Evolutionary conservation across 441 rosid species (phyloP).

Genomic region (Flueggea neowawraea): DNA sequence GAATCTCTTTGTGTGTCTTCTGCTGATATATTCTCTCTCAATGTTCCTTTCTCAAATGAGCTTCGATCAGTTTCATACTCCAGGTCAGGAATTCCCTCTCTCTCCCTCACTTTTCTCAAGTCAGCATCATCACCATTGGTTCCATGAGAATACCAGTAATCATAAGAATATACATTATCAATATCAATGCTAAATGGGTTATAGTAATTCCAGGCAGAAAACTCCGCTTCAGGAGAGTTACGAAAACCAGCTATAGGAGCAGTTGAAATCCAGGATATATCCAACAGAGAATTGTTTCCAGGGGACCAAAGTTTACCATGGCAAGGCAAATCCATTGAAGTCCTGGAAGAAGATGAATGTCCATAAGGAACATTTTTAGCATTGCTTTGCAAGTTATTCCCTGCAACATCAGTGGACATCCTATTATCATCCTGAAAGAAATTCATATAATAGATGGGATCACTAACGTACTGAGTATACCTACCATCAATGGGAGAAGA

Average conservation of each 20-base stretch:
- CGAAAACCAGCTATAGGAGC: neutral
- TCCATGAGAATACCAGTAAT: neutral
- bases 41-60: neutral
- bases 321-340: neutral
- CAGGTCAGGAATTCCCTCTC: slow-evolving; percentile 39
- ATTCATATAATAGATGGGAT: neutral
- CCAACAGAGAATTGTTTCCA: too few species aligned
- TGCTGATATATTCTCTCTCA: neutral
- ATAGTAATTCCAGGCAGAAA: slow-evolving; percentile 10
- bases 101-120: slow-evolving; percentile 22
- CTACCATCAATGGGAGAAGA: neutral
- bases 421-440: neutral
- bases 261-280: too few species aligned
- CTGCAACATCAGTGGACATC: neutral
- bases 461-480: neutral
- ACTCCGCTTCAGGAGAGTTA: neutral
- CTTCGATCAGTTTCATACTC: slow-evolving; percentile 23
- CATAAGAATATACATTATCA: slow-evolving; percentile 1
- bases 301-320: slow-evolving; percentile 3
- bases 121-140: slow-evolving; percentile 2
- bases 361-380: neutral
- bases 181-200: slow-evolving; percentile 7
- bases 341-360: neutral
- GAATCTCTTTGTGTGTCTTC: slow-evolving; percentile 1
- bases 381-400: neutral